Conservation (phyloP, 2,329 filamentous ascomycete species). For the Polychaeton citri region DNA sequence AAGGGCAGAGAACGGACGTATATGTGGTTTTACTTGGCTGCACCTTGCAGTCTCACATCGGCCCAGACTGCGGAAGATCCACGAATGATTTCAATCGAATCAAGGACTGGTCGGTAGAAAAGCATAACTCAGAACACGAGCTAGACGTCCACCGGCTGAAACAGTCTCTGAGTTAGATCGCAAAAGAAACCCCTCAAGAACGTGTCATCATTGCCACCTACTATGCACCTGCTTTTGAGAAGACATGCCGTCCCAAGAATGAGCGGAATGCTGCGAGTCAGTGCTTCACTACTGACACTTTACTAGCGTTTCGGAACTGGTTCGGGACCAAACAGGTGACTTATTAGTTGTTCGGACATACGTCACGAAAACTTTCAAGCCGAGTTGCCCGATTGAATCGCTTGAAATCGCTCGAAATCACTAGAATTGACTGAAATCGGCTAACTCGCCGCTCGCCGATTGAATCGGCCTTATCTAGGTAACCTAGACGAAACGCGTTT, state of each 20-base stretch:
- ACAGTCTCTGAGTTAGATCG: constrained; percentile 19
- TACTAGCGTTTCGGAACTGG: constrained; percentile 24
- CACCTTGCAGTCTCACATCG: constrained; percentile 41
- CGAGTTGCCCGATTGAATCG: too few relatives aligned
- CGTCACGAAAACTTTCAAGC: too few relatives aligned
- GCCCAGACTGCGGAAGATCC: constrained; percentile 20
- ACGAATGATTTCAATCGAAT: constrained; percentile 41
- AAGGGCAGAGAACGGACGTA: too few relatives aligned
- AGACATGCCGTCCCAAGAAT: constrained; percentile 36
- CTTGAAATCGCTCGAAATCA: too few relatives aligned
- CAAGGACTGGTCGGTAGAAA: constrained; percentile 34
- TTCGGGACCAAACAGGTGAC: constrained; percentile 5
- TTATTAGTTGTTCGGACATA: constrained; percentile 36
- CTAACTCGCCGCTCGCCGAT: too few relatives aligned
- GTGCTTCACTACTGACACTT: constrained; percentile 40
- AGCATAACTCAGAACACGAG: constrained; percentile 35
- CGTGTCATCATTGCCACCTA: constrained; percentile 36
- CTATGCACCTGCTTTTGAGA: constrained; percentile 39
- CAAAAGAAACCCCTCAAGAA: constrained; percentile 3
- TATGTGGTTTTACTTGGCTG: constrained; percentile 38
- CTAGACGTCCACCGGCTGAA: constrained; percentile 38
- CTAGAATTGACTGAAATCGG: too few relatives aligned
- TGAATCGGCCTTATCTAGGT: too few relatives aligned
- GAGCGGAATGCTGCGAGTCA: constrained; percentile 29
- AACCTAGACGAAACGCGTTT: too few relatives aligned